Percentiles rank a stretch among this genome's conserved stretches.
These are phyloP conservation scores for Drosera spatulata DNA, from an alignment of 179 eudicot species.

Conservation along the genomic window DNA sequence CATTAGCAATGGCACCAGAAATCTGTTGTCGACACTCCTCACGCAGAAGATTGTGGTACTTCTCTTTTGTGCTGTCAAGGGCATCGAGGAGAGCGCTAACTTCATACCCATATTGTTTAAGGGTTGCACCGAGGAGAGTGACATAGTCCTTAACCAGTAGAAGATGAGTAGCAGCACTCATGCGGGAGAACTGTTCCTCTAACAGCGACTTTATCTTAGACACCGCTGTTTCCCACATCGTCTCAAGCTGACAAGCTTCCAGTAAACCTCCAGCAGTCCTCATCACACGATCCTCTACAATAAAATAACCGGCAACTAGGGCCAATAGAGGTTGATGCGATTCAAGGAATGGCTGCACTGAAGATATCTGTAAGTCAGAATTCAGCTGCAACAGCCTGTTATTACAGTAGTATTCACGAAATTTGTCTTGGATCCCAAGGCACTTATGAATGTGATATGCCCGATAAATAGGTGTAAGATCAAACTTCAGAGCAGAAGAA, in stretches of 20 bases:
- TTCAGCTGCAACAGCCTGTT: constrained; percentile 73
- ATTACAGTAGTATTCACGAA: constrained; percentile 84
- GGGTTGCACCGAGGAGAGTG: constrained; percentile 70
- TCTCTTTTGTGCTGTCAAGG: constrained; percentile 55
- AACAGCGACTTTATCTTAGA: constrained; percentile 47
- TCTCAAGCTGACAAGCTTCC: constrained; percentile 60
- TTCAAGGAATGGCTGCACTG: constrained; percentile 63
- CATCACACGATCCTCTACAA: constrained; percentile 86
- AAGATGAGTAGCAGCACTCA: constrained; percentile 59
- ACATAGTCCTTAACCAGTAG: constrained; percentile 73
- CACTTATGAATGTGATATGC: constrained; percentile 77
- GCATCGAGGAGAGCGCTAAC: constrained; percentile 50
- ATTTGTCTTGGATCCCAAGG: constrained; percentile 62
- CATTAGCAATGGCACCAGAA: constrained; percentile 44
- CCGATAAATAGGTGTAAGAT: constrained; percentile 81
- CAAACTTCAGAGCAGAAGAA: constrained; percentile 47
- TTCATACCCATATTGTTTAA: constrained; percentile 72
- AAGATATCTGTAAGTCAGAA: constrained; percentile 75
- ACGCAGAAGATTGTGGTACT: constrained; percentile 78
- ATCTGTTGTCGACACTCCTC: constrained; percentile 64
- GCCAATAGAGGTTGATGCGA: constrained; percentile 71
- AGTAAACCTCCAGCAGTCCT: constrained; percentile 82
- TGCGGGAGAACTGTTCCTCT: constrained; percentile 55
- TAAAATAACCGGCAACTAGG: constrained; percentile 75
- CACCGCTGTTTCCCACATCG: constrained; percentile 87